Evolutionary conservation across 2,329 filamentous ascomycete genomes (phyloP).

Genomic region (Polytolypa hystricis): DNA sequence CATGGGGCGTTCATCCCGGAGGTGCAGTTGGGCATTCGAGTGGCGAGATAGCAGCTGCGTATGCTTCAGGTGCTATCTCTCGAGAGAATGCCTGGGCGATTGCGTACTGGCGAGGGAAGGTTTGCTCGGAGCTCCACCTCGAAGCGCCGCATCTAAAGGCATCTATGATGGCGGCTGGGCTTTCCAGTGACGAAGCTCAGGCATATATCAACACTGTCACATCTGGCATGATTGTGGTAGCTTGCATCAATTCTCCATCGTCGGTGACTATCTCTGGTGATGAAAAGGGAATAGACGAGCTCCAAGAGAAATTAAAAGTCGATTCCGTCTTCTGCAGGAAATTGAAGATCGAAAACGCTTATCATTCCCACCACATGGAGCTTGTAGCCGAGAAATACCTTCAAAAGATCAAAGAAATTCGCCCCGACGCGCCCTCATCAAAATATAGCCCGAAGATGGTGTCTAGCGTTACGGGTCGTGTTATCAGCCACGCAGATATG

Average conservation of each 20-base stretch:
- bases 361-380: constrained; percentile 27
- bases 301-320: constrained; percentile 11
- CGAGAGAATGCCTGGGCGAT: constrained; percentile 10
- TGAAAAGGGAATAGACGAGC: constrained; percentile 10
- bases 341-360: constrained; percentile 21
- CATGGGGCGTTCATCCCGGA: constrained; percentile 15
- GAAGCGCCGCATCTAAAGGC: constrained; percentile 13
- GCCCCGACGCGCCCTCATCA: constrained; percentile 3
- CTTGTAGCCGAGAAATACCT: constrained; percentile 17
- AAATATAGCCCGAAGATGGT: constrained; percentile 7
- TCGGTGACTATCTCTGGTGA: constrained; percentile 26
- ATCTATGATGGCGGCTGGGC: constrained; percentile 23
- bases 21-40: constrained; percentile 24
- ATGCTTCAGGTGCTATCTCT: constrained; percentile 16
- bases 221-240: constrained; percentile 13
- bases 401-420: neutral
- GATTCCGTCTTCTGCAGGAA: constrained; percentile 16
- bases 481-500: constrained; percentile 3
- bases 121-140: constrained; percentile 3
- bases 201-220: constrained; percentile 5
- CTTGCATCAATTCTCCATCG: constrained; percentile 22
- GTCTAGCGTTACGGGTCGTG: constrained; percentile 11
- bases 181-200: constrained; percentile 9
- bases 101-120: constrained; percentile 17
- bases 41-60: constrained; percentile 29